These are phyloP conservation scores for Malassezia arunalokei DNA, from an alignment of 1,284 basidiomycete species.

Conservation along the genomic window DNA sequence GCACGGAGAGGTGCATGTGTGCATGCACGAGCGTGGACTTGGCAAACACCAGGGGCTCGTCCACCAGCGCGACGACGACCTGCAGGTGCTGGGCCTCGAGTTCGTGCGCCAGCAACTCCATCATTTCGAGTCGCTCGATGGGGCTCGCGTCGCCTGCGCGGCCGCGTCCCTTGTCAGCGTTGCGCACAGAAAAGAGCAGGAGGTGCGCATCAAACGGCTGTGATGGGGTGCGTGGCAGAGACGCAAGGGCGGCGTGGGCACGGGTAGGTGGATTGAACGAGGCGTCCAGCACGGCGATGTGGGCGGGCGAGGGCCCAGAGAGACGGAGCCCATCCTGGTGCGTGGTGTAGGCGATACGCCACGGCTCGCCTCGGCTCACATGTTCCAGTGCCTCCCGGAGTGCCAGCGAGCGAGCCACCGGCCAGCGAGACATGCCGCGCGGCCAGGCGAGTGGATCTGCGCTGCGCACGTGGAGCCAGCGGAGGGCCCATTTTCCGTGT, in stretches of 20 bases:
- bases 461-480: no score
- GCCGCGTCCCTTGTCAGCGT: constrained; percentile 68
- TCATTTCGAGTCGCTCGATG: constrained; percentile 43
- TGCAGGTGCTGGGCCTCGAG: constrained; percentile 13
- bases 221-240: constrained; percentile 41
- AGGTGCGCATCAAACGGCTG: constrained; percentile 61
- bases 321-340: constrained; percentile 10
- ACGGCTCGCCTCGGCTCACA: not conserved
- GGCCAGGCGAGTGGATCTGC: no score
- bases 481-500: not conserved
- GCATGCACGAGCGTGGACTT: constrained; percentile 54
- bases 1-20: not conserved
- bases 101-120: constrained; percentile 38
- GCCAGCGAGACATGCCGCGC: no score
- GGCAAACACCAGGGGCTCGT: constrained; percentile 75
- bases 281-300: constrained; percentile 62
- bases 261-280: constrained; percentile 87
- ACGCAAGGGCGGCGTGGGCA: constrained; percentile 68
- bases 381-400: constrained; percentile 6
- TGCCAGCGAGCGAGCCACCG: not conserved
- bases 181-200: constrained; percentile 70
- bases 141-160: constrained; percentile 54
- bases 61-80: constrained; percentile 67
- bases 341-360: constrained; percentile 21
- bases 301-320: constrained; percentile 4